phyloP scores from a whole-genome alignment of 768 basidiomycete genomes.

The Crassisporium funariophilum region DNA sequence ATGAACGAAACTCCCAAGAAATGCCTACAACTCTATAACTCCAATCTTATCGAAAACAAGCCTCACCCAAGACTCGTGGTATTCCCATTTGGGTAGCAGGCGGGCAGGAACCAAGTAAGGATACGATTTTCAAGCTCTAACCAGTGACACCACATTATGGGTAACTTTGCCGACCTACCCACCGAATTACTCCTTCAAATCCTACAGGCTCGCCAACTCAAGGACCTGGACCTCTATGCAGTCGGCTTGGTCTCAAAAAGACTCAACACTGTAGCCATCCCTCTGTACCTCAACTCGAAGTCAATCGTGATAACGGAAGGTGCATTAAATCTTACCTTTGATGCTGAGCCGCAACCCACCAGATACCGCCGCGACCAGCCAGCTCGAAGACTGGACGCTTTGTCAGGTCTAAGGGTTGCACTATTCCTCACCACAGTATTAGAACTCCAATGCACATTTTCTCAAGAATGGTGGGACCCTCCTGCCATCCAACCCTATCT shows the following conservation, averaged over 20 bases:
- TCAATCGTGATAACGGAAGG: conserved; percentile 1
- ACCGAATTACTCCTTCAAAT: conserved; percentile 13
- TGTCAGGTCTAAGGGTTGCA: conserved; percentile 6
- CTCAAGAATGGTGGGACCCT: conserved; percentile 7
- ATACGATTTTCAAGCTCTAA: too few relatives aligned
- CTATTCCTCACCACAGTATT: conserved; percentile 1
- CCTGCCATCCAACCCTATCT: conserved; percentile 1
- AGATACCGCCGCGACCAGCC: not conserved
- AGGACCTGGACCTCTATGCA: conserved; percentile 4
- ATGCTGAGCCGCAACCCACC: not conserved
- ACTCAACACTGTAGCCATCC: conserved; percentile 8
- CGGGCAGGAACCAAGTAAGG: too few relatives aligned
- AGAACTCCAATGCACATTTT: conserved; percentile 5
- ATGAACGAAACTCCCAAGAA: too few relatives aligned
- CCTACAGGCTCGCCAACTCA: conserved; percentile 3
- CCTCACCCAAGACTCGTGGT: too few relatives aligned
- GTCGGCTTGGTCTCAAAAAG: conserved; percentile 6
- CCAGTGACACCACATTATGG: not conserved
- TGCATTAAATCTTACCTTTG: not conserved
- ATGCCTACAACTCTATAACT: too few relatives aligned
- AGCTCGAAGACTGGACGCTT: not conserved
- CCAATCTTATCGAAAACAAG: too few relatives aligned
- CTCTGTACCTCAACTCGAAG: conserved; percentile 6
- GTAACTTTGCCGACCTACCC: too few relatives aligned
- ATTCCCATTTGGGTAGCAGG: too few relatives aligned